A percentile compares a stretch with the other conserved stretches of the same genome.
These are phyloP conservation scores for Clavariopsis aquatica DNA, from an alignment of 495 filamentous ascomycete species.

Conservation along the genomic window DNA sequence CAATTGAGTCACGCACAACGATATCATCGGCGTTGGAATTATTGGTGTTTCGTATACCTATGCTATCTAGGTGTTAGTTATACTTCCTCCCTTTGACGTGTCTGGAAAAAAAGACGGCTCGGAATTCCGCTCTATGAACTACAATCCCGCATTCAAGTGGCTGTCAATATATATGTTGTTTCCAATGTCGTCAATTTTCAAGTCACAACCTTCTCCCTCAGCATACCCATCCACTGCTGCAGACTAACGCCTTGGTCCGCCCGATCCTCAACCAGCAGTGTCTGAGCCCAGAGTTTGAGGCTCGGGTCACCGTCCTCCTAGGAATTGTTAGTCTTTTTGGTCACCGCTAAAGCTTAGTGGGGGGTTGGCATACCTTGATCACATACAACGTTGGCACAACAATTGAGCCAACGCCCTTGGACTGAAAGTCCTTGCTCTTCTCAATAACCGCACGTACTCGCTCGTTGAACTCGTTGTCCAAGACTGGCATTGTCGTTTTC, in stretches of 20 bases:
- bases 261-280: conserved; percentile 90
- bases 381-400: conserved; percentile 89
- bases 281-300: conserved; percentile 94
- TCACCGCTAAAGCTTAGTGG: neutral
- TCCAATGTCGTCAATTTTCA: neutral
- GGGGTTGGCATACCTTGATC: conserved; percentile 54
- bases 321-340: neutral
- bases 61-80: neutral
- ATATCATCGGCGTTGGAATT: neutral
- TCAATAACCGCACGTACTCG: conserved; percentile 82
- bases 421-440: conserved; percentile 85
- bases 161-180: neutral
- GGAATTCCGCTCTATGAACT: neutral
- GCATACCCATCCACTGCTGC: conserved; percentile 84
- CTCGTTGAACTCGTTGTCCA: conserved; percentile 97
- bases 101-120: neutral
- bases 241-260: conserved; percentile 91
- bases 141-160: neutral
- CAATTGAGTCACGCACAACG: too few species aligned
- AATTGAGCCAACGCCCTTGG: conserved; percentile 86
- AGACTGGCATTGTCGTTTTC: conserved; percentile 78
- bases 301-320: conserved; percentile 92
- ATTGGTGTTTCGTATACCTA: neutral
- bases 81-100: neutral
- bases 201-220: conserved; percentile 86